These are phyloP conservation scores for Piedraia hortae DNA, from an alignment of 2,329 filamentous ascomycete species.

Conservation along the genomic window DNA sequence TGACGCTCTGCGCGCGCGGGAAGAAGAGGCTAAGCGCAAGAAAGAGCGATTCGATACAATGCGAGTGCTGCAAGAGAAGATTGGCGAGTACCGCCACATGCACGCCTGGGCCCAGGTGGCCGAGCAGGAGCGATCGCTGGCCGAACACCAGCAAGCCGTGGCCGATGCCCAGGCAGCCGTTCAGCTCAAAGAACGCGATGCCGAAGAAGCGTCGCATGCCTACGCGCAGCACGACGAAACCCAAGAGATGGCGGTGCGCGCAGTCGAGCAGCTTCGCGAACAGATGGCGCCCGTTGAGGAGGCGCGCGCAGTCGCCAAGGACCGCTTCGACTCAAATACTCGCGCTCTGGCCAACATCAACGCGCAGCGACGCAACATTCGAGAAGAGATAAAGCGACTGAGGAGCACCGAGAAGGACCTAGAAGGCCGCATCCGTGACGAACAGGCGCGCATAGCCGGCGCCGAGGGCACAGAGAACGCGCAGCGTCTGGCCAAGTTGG, in stretches of 20 bases:
- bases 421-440: constrained; percentile 22
- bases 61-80: constrained; percentile 32
- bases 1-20: constrained; percentile 27
- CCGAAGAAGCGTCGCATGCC: constrained; percentile 17
- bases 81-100: constrained; percentile 33
- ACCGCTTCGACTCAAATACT: constrained; percentile 19
- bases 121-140: constrained; percentile 32
- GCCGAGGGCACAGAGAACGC: constrained; percentile 42
- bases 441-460: constrained; percentile 29
- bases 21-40: constrained; percentile 34
- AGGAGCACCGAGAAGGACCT: constrained; percentile 17
- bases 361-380: constrained; percentile 37
- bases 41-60: constrained; percentile 39
- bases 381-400: constrained; percentile 27
- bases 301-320: constrained; percentile 21
- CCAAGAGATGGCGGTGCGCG: constrained; percentile 13
- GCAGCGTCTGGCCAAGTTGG: constrained; percentile 29
- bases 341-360: constrained; percentile 6
- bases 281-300: constrained; percentile 20
- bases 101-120: constrained; percentile 71
- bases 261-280: constrained; percentile 11
- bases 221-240: constrained; percentile 19
- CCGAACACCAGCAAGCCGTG: constrained; percentile 9
- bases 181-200: constrained; percentile 13
- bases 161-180: constrained; percentile 20